Conservation (phyloP, 2,329 filamentous ascomycete genomes). For the Lachnellula willkommii region DNA sequence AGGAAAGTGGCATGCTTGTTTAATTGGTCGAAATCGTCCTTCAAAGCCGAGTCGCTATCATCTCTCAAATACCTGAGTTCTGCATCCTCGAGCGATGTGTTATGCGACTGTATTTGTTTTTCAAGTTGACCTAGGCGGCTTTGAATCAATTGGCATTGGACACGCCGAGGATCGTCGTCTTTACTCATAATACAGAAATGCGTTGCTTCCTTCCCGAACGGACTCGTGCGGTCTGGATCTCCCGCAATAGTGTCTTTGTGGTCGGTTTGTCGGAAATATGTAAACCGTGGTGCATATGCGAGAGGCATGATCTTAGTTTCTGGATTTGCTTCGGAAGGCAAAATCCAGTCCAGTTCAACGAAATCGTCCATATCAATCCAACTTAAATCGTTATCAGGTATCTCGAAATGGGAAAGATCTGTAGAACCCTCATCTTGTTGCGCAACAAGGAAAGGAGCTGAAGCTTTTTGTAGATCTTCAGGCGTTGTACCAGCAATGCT, state of each 20-base stretch:
- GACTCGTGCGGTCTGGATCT: conserved; percentile 77
- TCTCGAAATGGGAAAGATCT: conserved; percentile 84
- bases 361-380: conserved; percentile 99
- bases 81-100: conserved; percentile 66
- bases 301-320: conserved; percentile 92
- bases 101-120: conserved; percentile 71
- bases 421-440: conserved; percentile 53
- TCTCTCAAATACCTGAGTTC: conserved; percentile 60
- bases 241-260: conserved; percentile 73
- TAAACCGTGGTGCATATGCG: conserved; percentile 88
- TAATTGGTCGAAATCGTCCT: conserved; percentile 56
- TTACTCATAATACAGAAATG: conserved; percentile 94
- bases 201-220: conserved; percentile 88
- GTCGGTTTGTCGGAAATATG: conserved; percentile 95
- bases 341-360: conserved; percentile 93
- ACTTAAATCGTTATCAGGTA: conserved; percentile 88
- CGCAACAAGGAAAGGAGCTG: conserved; percentile 43
- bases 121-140: conserved; percentile 73
- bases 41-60: conserved; percentile 45
- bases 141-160: conserved; percentile 81
- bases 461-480: conserved; percentile 65
- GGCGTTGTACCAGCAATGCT: conserved; percentile 75
- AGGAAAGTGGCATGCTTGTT: conserved; percentile 51
- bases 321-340: conserved; percentile 83
- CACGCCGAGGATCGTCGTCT: conserved; percentile 79